A percentile compares a stretch with the other conserved stretches of the same genome.
Evolutionary conservation across 1,284 basidiomycete species (phyloP).

Genomic region (Anthracocystis walkeri): DNA sequence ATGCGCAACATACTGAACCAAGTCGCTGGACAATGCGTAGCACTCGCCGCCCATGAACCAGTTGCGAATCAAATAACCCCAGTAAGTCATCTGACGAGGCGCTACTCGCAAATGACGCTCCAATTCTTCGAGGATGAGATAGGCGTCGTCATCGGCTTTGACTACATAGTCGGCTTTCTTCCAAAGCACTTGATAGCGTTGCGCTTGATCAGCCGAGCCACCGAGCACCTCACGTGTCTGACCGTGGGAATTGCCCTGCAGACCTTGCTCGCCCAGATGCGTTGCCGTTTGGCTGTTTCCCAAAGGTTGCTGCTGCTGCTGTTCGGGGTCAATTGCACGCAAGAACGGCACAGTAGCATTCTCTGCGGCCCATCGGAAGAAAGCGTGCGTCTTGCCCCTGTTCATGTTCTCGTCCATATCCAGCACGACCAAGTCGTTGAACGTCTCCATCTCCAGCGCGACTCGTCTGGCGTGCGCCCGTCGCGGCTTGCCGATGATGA

Average conservation of each 20-base stretch:
- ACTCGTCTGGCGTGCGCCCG: slow-evolving; percentile 83
- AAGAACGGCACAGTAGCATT: slow-evolving; percentile 87
- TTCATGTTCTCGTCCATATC: slow-evolving; percentile 93
- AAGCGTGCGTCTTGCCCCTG: slow-evolving; percentile 82
- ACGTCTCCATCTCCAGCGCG: slow-evolving; percentile 89
- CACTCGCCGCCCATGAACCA: slow-evolving; percentile 96
- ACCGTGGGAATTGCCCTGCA: slow-evolving; percentile 31
- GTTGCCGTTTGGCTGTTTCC: neutral
- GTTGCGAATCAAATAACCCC: slow-evolving; percentile 84
- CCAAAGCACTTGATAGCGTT: slow-evolving; percentile 62
- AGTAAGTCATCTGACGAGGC: slow-evolving; percentile 64
- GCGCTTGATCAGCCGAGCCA: slow-evolving; percentile 23
- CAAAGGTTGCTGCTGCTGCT: slow-evolving; percentile 8
- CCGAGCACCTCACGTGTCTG: slow-evolving; percentile 47
- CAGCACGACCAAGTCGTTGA: slow-evolving; percentile 87
- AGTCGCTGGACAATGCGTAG: slow-evolving; percentile 88
- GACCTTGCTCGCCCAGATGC: slow-evolving; percentile 5
- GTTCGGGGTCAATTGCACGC: slow-evolving; percentile 31
- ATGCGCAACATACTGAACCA: slow-evolving; percentile 87
- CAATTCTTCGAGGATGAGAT: slow-evolving; percentile 65
- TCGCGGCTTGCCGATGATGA: slow-evolving; percentile 87
- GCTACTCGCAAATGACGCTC: slow-evolving; percentile 66
- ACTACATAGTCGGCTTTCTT: slow-evolving; percentile 68
- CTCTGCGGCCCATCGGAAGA: slow-evolving; percentile 88
- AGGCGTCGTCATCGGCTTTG: slow-evolving; percentile 69